phyloP scores from a whole-genome alignment of 176 grass and related monocot genomes.

The Raddia distichophylla region DNA sequence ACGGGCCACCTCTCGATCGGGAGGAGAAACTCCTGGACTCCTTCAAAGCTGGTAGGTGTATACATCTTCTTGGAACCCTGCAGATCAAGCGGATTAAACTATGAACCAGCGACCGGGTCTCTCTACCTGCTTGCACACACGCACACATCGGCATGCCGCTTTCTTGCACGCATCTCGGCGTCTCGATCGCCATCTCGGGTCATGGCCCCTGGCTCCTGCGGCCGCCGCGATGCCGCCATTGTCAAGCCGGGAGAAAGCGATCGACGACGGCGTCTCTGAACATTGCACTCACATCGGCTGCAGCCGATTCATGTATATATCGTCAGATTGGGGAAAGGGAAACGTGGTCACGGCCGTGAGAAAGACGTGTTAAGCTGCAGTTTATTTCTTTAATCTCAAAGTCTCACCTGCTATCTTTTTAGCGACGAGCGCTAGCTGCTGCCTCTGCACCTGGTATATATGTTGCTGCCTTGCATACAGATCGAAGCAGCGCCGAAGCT shows the following conservation, averaged over 20 bases:
- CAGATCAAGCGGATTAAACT: not conserved
- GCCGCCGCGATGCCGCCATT: not conserved
- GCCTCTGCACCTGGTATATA: not conserved
- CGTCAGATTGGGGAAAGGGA: not conserved
- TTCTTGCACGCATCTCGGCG: not conserved
- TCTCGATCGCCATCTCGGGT: not conserved
- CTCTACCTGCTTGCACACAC: not conserved
- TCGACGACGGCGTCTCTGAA: not conserved
- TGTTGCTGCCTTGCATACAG: constrained; percentile 13
- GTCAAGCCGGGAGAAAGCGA: constrained; percentile 37
- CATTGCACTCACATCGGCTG: not conserved
- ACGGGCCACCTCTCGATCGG: too few species aligned
- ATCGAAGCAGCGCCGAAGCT: constrained; percentile 43
- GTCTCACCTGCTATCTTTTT: not conserved
- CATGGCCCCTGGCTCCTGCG: not conserved
- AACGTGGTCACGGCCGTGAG: not conserved
- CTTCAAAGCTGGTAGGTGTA: not conserved
- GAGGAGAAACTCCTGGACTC: not conserved
- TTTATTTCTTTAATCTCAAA: not conserved
- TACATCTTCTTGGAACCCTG: constrained; percentile 31
- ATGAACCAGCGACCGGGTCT: constrained; percentile 21
- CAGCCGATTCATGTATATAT: not conserved
- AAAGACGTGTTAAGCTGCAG: not conserved
- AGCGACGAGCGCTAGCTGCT: not conserved
- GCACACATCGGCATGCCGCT: not conserved